phyloP scores from a whole-genome alignment of 2,329 filamentous ascomycete species.

The Paraphaeosphaeria minitans region DNA sequence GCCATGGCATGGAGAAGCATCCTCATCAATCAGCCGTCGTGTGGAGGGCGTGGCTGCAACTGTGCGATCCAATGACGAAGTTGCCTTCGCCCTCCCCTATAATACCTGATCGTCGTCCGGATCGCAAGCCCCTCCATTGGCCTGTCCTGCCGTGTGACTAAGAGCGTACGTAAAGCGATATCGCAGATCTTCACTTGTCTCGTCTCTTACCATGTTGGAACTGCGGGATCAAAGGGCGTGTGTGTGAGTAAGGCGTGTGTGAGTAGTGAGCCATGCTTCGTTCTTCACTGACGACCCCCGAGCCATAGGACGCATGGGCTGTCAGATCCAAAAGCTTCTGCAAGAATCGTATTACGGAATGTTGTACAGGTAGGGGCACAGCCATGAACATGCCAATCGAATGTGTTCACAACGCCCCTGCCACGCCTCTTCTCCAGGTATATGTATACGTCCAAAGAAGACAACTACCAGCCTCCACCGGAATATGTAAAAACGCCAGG shows the following conservation, averaged over 20 bases:
- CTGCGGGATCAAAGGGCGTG: background rate
- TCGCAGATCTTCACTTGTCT: background rate
- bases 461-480: constrained; percentile 19
- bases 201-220: background rate
- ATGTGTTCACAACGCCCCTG: constrained; percentile 15
- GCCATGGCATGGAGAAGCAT: constrained; percentile 1
- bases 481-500: constrained; percentile 28
- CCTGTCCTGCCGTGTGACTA: constrained; percentile 7
- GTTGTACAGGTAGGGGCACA: constrained; percentile 35
- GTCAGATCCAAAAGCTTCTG: constrained; percentile 9
- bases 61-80: constrained; percentile 6
- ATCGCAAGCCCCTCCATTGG: constrained; percentile 1
- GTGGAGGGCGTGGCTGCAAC: background rate
- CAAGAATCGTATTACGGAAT: constrained; percentile 32
- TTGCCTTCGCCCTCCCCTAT: background rate
- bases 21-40: background rate
- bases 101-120: background rate
- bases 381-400: constrained; percentile 21
- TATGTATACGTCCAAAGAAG: constrained; percentile 29
- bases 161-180: constrained; percentile 7
- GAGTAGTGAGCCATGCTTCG: background rate
- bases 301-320: background rate
- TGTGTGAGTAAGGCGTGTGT: background rate
- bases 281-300: background rate
- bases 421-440: constrained; percentile 21